Evolutionary conservation across 257 asterid genomes (phyloP), one percentile per base, ranked within the genome.

Genomic region (Lantana camara): DNA sequence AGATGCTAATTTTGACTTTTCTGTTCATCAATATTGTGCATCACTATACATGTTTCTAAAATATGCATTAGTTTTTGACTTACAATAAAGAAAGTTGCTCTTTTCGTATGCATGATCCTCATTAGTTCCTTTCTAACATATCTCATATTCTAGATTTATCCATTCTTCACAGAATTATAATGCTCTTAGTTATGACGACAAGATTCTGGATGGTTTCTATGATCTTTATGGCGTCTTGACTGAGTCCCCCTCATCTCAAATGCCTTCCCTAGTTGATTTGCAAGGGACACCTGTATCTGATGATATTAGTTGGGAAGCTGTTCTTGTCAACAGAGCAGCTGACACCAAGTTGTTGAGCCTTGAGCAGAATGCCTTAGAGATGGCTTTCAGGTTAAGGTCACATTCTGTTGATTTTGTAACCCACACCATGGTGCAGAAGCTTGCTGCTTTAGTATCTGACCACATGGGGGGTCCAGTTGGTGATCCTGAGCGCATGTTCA

Each of bases 391-490:
- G 67, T 63, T 78, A 56, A 79, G 88, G 74, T 75, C 82, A 23
- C 81, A 75, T 46, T 77, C 80, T 48, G 72, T 34, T 12, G 73
- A 71, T 66, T 75, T 64, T 64, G 66, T 68, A 29, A 74, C 77
- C 55, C 75, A 69, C 74, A 67, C 68, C 65, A 79, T 83, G 75
- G 94, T 87, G 74, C 73, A 74, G 68, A 84, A 80, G 71, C 95
- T 93, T 73, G 91, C 97, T 66, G 56, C 64, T 49, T 64, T 90
- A 69, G 97, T 93, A 58, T 87, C 97, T 29, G 85, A 87, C 60
- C 85, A 84, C 74, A 93, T 93, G 99, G 99, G 98, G 30, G 99
- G 99, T 24, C 92, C 97, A 9, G 99, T 87, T 69, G 82, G 63
- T 53, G 96, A 93, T 71, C 99, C 95, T 1, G 96, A 87, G 55